phyloP scores from a whole-genome alignment of 441 rosid species.

The Arabidopsis lyrata region DNA sequence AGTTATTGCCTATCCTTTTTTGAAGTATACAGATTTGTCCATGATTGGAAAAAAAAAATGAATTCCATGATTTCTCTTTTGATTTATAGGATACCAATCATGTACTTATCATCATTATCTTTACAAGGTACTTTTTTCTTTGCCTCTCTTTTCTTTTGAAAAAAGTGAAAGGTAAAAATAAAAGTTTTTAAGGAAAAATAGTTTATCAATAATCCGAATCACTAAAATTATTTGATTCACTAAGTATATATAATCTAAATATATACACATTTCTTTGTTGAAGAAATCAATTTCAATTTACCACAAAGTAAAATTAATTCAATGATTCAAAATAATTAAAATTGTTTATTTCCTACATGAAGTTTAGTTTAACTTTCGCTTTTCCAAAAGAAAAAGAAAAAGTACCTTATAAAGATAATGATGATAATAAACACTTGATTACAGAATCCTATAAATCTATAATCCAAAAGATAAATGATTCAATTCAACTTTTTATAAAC shows the following conservation, averaged over 20 bases:
- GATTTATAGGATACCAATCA: conserved; percentile 44
- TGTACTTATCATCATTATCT: conserved; percentile 46
- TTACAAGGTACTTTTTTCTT: conserved; percentile 34
- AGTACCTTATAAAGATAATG: conserved; percentile 38
- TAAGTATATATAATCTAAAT: background rate
- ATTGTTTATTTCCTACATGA: background rate
- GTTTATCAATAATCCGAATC: conserved; percentile 7
- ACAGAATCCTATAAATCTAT: conserved; percentile 25
- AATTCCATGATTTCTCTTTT: conserved; percentile 12
- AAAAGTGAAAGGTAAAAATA: conserved; percentile 29
- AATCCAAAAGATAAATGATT: conserved; percentile 14
- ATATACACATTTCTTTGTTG: background rate
- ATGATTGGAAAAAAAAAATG: background rate
- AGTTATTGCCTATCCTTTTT: background rate
- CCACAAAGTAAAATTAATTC: background rate
- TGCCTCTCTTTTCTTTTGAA: conserved; percentile 27
- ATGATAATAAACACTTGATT: conserved; percentile 37
- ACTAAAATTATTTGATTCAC: background rate
- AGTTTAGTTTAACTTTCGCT: conserved; percentile 16
- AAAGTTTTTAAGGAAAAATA: background rate
- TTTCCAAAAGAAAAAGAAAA: conserved; percentile 31
- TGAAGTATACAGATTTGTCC: conserved; percentile 8
- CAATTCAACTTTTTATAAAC: background rate
- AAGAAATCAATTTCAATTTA: conserved; percentile 4
- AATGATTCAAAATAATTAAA: background rate